Evolutionary conservation across 2,329 filamentous ascomycete species (phyloP), one percentile per base, ranked within the genome.

Genomic region (Mycosphaerelloides madeirae): DNA sequence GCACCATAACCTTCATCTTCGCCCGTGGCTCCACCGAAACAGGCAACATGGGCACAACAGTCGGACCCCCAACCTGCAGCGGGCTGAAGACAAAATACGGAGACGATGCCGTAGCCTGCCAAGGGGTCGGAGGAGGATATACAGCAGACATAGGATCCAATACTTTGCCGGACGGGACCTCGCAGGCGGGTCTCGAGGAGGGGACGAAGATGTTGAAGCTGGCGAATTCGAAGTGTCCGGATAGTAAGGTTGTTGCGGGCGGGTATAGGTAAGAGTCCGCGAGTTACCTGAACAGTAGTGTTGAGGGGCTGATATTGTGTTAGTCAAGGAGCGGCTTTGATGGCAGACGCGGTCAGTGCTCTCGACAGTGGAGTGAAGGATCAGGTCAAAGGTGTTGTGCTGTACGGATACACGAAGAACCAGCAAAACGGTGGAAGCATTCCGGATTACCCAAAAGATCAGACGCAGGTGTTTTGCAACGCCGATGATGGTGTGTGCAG

Each of bases 1-100:
- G 68, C 34, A 55, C 64, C 22, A 68, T 76, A 48, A 79, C 75
- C 8, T 64, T 80, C 46, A 72, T 80, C 54, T 79, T 76, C 51
- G 77, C 77, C n/a, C 72, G 77, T 12, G 77, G 77, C 6, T 79
- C 76, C 6, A 72, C 69, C 5, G 75, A 80, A 58, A 25, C 49
- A 0, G 76, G 75, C 31, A 79, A 78, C 53, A 73, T 80, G 41
- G 58, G 58, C 32, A 29, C 34, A 36, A 49, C 55, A 8, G 50
- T 56, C 38, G 59, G 52, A 25, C 59, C 54, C 2, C 42, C 52
- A 29, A 56, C 56, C 35, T 61, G 58, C 50, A 36, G 39, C 29
- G 54, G 52, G 32, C 48, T 61, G 14, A 59, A 58, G 38, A n/a
- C n/a, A n/a, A n/a, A n/a, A n/a, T n/a, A n/a, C n/a, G n/a, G 34